Evolutionary conservation across 208 protist species (phyloP), one percentile per base, ranked within the genome.

Genomic region (Balamuthia mandrillaris): DNA sequence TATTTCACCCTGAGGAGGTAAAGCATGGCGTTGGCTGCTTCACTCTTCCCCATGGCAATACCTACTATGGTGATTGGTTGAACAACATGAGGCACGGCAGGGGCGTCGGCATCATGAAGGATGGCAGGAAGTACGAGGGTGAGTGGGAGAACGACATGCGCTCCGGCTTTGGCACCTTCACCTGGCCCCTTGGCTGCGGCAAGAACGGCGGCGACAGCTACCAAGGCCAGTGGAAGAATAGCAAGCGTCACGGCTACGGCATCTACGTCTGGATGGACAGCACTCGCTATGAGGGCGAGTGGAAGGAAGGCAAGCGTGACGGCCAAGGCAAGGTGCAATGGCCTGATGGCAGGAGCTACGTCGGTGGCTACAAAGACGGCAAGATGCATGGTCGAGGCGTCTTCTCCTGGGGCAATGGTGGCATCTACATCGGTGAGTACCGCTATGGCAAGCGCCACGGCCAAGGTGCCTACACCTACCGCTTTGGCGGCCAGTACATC

Each of bases 171-270:
- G 65, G 65, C 65, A 74, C 51, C 65, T 74, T 74, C 65, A 37
- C 41, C 65, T 74, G 65, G 65, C 65, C 65, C 41, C 45, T 42
- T 14, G 51, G 41, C 3, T 74, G 65, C 65, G 51, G 51, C 65
- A 37, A 42, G 41, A 74, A 74, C 41, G 65, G 65, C 37, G 87
- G 87, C 35, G 31, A 68, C 72, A 86, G 2, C 52, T 90, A 86
- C 87, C 74, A 68, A 9, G 87, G 87, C 33, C 21, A 88, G 68
- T 90, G 89, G 86, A 27, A 39, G 63, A 45, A 83, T 21, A 63
- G 78, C 5, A 88, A 86, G n/a, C 5, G 82, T 47, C 45, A 78
- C 12, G 68, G 68, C 24, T 31, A 88, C 91, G 18, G 94, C 92
- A 14, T 58, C 24, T 61, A 74, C 79, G 31, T n/a, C 45, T 74